phyloP scores from a whole-genome alignment of 139 green algal genomes.

The Asterochloris sp. region DNA sequence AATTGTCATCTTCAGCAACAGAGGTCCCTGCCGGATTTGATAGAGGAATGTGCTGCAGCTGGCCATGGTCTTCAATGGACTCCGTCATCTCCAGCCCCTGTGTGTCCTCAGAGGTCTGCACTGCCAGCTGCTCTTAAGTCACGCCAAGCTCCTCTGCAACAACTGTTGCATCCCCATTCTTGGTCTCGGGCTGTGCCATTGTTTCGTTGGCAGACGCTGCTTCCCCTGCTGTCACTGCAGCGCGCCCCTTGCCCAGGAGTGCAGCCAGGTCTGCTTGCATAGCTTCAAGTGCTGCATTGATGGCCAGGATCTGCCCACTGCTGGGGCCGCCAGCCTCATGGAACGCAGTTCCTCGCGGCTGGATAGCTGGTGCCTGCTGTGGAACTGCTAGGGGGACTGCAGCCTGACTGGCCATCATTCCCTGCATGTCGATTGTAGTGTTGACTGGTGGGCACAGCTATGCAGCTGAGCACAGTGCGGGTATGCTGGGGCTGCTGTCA shows the following conservation, averaged over 20 bases:
- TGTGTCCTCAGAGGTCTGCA: no score
- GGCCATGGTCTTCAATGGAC: no score
- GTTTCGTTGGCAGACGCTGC: not conserved
- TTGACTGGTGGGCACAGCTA: not conserved
- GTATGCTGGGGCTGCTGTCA: not conserved
- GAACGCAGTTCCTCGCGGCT: not conserved
- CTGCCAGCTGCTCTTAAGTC: no score
- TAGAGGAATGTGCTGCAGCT: no score
- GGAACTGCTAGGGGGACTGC: not conserved
- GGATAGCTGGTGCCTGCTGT: not conserved
- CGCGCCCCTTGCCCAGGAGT: not conserved
- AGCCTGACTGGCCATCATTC: not conserved
- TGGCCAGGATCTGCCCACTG: not conserved
- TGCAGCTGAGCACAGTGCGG: not conserved
- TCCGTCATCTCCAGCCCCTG: no score
- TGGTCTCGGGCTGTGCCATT: no score
- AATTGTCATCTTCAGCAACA: no score
- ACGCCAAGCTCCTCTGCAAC: no score
- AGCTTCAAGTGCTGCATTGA: slow-evolving; percentile 2
- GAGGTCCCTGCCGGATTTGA: no score
- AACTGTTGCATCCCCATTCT: no score
- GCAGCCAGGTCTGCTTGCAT: not conserved
- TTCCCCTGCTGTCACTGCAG: not conserved
- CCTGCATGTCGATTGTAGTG: not conserved
- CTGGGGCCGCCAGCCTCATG: not conserved